Evolutionary conservation across 2,329 filamentous ascomycete genomes (phyloP), one percentile per base, ranked within the genome.

Genomic region (Talaromyces sp.): DNA sequence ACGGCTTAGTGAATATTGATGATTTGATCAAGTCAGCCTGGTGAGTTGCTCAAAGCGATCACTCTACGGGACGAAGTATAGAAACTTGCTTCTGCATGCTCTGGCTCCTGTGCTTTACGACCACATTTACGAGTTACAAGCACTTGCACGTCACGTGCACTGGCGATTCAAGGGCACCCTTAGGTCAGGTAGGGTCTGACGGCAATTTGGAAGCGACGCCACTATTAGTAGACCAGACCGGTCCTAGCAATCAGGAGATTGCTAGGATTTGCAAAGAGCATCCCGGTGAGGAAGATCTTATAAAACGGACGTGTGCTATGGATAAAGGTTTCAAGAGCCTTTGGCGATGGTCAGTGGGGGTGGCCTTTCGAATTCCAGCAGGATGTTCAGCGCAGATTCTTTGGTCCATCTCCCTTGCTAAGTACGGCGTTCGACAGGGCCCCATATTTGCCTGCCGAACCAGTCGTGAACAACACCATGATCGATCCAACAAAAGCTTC

Each of bases 311-410:
- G 89, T 0, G 75, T 90, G 0, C 80, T 90, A 65, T 88, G 89
- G 1, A 70, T 85, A 1, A 82, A 87, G 47, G 82, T 90, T 1
- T 87, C 88, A 0, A 82, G 89, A 5, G 88, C 87, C 0, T 91
- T 92, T 71, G 89, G 89, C 16, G 88, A 91, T 72, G 81, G 84
- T 60, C 81, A 84, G 65, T 90, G 87, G 86, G 91, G 91, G 73
- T 90, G 87, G 86, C 73, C 84, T 3, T 71, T 82, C 14, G 79
- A 82, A 2, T 74, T 85, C 6, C 79, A 84, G 65, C 72, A 77
- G 39, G 73, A 79, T 35, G 6, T 60, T 24, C 19, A 27, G 22
- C 45, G 22, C 11, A 24, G 45, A 48, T 60, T 35, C 82, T 19
- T 78, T 81, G 67, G 71, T 74, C 64, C 79, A 80, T 60, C 87